Conservation (phyloP, 2,329 filamentous ascomycete species). For the Alternaria sp. region DNA sequence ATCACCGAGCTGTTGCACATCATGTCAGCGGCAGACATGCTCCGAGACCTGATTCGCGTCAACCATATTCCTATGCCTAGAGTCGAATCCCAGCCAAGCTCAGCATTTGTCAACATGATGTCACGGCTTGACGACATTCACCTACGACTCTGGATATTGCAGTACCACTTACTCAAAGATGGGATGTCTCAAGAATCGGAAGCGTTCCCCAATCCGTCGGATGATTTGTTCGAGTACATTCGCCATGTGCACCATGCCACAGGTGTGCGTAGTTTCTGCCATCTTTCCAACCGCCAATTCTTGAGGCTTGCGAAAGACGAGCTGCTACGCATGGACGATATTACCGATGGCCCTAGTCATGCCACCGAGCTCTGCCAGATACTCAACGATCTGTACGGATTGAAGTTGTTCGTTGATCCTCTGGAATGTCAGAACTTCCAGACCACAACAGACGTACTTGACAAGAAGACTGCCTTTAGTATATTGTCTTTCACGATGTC, state of each 20-base stretch:
- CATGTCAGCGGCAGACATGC: conserved; percentile 79
- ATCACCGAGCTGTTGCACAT: conserved; percentile 76
- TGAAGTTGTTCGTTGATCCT: conserved; percentile 48
- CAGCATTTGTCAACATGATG: conserved; percentile 59
- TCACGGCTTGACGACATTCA: conserved; percentile 86
- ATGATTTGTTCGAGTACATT: conserved; percentile 80
- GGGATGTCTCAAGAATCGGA: conserved; percentile 72
- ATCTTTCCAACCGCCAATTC: conserved; percentile 84
- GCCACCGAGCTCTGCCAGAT: conserved; percentile 83
- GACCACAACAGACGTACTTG: conserved; percentile 77
- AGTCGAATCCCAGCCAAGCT: conserved; percentile 59
- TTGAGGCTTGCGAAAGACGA: conserved; percentile 89
- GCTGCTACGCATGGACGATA: conserved; percentile 75
- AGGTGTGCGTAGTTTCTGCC: conserved; percentile 85
- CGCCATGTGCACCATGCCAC: conserved; percentile 83
- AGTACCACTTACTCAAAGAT: conserved; percentile 81
- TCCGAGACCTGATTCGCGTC: conserved; percentile 85
- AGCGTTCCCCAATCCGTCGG: conserved; percentile 70
- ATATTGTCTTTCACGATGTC: conserved; percentile 84
- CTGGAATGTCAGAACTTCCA: conserved; percentile 68
- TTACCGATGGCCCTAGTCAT: conserved; percentile 71
- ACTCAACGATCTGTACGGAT: conserved; percentile 52
- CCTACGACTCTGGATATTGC: conserved; percentile 84
- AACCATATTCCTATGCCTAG: conserved; percentile 72
- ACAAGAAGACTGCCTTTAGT: conserved; percentile 79